Evolutionary conservation across 345 rosid species (phyloP).

Genomic region (Luvunga scandens): DNA sequence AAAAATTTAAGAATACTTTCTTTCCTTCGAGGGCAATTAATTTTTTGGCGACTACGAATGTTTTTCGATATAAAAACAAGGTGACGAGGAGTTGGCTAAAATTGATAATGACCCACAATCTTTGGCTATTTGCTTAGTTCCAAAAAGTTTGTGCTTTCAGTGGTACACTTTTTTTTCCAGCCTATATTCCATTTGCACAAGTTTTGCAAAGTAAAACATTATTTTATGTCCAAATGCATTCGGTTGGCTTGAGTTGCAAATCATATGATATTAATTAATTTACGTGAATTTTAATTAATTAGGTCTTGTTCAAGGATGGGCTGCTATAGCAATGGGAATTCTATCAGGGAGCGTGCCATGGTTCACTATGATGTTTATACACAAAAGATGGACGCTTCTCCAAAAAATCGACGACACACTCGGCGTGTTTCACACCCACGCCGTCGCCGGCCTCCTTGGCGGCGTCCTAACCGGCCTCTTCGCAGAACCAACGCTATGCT

Average conservation of each 20-base stretch:
- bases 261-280: neutral
- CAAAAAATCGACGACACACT: conserved; percentile 43
- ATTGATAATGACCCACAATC: too few relatives aligned
- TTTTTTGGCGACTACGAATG: too few relatives aligned
- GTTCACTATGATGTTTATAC: conserved; percentile 52
- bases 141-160: too few relatives aligned
- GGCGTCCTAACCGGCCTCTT: conserved; percentile 44
- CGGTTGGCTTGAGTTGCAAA: neutral
- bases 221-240: neutral
- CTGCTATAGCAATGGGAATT: conserved; percentile 45
- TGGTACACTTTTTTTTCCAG: too few relatives aligned
- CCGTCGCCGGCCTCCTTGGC: conserved; percentile 48
- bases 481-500: conserved; percentile 36
- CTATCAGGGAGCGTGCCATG: conserved; percentile 51
- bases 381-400: conserved; percentile 41
- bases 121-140: too few relatives aligned
- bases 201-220: neutral
- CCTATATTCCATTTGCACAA: neutral
- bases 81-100: too few relatives aligned
- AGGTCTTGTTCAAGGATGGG: conserved; percentile 61
- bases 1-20: too few relatives aligned
- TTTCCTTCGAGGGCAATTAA: too few relatives aligned
- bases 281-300: too few relatives aligned
- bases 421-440: conserved; percentile 50
- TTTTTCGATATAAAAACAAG: too few relatives aligned